Evolutionary conservation across 176 grass and related monocot genomes (phyloP).

Genomic region (Oryza nivara): DNA sequence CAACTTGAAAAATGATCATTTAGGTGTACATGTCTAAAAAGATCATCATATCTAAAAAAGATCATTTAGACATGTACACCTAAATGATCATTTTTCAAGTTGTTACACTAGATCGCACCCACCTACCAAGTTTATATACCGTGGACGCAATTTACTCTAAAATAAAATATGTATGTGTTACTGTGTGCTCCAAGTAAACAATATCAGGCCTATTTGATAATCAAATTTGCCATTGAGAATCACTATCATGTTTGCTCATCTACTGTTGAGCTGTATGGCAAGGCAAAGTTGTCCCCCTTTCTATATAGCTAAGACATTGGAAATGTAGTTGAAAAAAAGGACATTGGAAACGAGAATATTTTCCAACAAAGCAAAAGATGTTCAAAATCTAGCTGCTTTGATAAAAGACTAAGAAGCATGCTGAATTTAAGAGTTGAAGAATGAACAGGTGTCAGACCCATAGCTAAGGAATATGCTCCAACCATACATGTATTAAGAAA

Average conservation of each 20-base stretch:
- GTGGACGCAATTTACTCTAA: too few relatives aligned
- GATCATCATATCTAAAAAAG: too few relatives aligned
- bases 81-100: too few relatives aligned
- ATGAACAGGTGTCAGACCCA: constrained; percentile 43
- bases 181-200: not conserved
- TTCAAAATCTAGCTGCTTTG: constrained; percentile 33
- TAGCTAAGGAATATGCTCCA: constrained; percentile 45
- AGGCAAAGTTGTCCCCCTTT: constrained; percentile 33
- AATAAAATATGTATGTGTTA: not conserved
- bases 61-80: too few relatives aligned
- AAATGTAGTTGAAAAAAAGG: not conserved
- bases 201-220: not conserved
- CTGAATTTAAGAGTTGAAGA: constrained; percentile 31
- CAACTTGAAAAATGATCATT: too few relatives aligned
- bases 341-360: constrained; percentile 32
- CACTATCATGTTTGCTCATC: not conserved
- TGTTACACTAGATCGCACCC: too few relatives aligned
- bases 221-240: not conserved
- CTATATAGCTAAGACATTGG: constrained; percentile 19
- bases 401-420: constrained; percentile 38
- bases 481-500: constrained; percentile 43
- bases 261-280: constrained; percentile 20
- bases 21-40: too few relatives aligned
- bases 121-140: too few relatives aligned
- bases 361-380: constrained; percentile 42